Conservation (phyloP, 73 alveolate genomes). For the Paramecium biaurelia region DNA sequence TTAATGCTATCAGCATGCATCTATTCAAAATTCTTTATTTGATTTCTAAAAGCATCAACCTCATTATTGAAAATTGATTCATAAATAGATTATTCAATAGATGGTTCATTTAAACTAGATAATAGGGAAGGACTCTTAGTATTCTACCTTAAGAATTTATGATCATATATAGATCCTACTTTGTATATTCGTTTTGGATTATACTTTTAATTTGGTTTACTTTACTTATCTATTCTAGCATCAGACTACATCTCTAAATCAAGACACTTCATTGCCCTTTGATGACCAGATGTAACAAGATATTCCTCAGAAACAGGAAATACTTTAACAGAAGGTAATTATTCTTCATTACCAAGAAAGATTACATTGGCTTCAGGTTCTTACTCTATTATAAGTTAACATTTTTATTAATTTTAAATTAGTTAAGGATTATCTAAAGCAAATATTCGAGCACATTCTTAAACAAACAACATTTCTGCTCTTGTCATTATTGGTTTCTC, state of each 20-base stretch:
- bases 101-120: not conserved
- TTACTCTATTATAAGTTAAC: not conserved
- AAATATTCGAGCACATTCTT: not conserved
- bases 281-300: not conserved
- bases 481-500: not conserved
- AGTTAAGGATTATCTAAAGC: not conserved
- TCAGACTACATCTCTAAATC: not conserved
- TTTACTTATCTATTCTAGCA: not conserved
- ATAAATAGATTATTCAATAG: not conserved
- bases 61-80: not conserved
- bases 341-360: not conserved
- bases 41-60: not conserved
- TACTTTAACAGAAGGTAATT: not conserved
- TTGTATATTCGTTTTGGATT: not conserved
- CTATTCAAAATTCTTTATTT: not conserved
- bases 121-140: not conserved
- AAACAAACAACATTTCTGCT: not conserved
- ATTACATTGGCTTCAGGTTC: not conserved
- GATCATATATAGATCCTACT: slow-evolving; percentile 1
- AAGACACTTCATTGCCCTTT: not conserved
- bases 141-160: not conserved
- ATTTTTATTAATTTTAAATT: not conserved
- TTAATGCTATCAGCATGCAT: not conserved
- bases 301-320: not conserved
- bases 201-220: not conserved